Evolutionary conservation across 352 stramenopile genomes (phyloP).

Genomic region (Phytophthora rubi): DNA sequence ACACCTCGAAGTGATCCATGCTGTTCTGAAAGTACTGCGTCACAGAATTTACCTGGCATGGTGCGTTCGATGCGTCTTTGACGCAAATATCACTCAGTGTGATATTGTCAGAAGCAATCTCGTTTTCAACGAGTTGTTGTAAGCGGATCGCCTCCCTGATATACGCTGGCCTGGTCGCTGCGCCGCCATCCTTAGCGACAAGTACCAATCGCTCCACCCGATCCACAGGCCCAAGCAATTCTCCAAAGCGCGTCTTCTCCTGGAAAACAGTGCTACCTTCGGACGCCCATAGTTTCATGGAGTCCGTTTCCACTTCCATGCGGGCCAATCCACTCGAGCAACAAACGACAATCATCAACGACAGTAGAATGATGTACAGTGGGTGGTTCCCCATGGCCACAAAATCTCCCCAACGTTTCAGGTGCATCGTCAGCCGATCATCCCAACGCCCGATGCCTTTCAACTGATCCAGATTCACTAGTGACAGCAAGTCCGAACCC

Average conservation of each 20-base stretch:
- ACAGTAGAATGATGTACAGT: slow-evolving; percentile 50
- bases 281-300: slow-evolving; percentile 64
- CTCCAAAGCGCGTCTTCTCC: slow-evolving; percentile 50
- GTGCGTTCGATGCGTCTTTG: slow-evolving; percentile 53
- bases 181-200: slow-evolving; percentile 60
- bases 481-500: slow-evolving; percentile 22
- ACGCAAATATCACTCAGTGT: slow-evolving; percentile 61
- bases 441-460: slow-evolving; percentile 45
- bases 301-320: slow-evolving; percentile 56
- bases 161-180: slow-evolving; percentile 49
- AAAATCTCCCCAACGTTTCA: slow-evolving; percentile 60
- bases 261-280: slow-evolving; percentile 50
- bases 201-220: slow-evolving; percentile 63
- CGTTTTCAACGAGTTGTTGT: slow-evolving; percentile 43
- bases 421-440: slow-evolving; percentile 36
- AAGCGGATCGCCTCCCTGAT: slow-evolving; percentile 66
- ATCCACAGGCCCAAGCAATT: slow-evolving; percentile 65
- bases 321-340: slow-evolving; percentile 47
- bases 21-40: slow-evolving; percentile 79
- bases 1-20: slow-evolving; percentile 57
- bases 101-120: slow-evolving; percentile 24
- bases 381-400: slow-evolving; percentile 54
- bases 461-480: slow-evolving; percentile 34
- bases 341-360: slow-evolving; percentile 48
- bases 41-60: slow-evolving; percentile 58